phyloP scores from a whole-genome alignment of 176 grass and related monocot genomes.

The Pharus latifolius region DNA sequence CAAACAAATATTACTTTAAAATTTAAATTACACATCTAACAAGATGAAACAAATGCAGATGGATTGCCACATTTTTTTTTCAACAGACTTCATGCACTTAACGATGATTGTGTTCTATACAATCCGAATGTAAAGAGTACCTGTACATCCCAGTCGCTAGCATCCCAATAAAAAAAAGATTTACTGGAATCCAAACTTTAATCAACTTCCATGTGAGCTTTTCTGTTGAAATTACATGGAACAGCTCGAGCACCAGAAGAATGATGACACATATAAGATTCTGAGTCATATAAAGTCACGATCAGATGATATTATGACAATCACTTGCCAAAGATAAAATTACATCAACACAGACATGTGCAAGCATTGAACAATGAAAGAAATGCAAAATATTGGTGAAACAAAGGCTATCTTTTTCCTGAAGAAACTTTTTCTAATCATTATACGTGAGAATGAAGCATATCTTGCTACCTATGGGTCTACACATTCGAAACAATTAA shows the following conservation, averaged over 20 bases:
- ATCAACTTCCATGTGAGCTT: constrained; percentile 76
- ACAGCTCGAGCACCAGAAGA: constrained; percentile 43
- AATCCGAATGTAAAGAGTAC: constrained; percentile 8
- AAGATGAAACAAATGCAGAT: too few relatives aligned
- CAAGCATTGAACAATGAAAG: background rate
- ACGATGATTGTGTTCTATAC: background rate
- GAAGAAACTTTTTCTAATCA: too few relatives aligned
- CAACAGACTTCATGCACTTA: background rate
- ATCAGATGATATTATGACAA: constrained; percentile 6
- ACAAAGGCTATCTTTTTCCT: too few relatives aligned
- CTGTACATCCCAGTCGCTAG: constrained; percentile 86
- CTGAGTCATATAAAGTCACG: constrained; percentile 29
- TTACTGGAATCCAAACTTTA: constrained; percentile 78
- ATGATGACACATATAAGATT: constrained; percentile 64
- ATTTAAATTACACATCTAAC: too few relatives aligned
- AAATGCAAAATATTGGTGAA: background rate
- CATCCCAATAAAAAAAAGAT: constrained; percentile 84
- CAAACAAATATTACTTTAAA: background rate
- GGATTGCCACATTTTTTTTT: background rate
- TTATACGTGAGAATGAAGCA: too few relatives aligned
- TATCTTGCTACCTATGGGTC: too few relatives aligned
- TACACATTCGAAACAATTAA: too few relatives aligned
- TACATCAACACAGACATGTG: background rate
- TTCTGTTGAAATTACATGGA: constrained; percentile 54
- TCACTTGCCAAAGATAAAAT: background rate